Base-by-base conservation (phyloP, 345 rosid species). In the Leavenworthia alabamica region DNA sequence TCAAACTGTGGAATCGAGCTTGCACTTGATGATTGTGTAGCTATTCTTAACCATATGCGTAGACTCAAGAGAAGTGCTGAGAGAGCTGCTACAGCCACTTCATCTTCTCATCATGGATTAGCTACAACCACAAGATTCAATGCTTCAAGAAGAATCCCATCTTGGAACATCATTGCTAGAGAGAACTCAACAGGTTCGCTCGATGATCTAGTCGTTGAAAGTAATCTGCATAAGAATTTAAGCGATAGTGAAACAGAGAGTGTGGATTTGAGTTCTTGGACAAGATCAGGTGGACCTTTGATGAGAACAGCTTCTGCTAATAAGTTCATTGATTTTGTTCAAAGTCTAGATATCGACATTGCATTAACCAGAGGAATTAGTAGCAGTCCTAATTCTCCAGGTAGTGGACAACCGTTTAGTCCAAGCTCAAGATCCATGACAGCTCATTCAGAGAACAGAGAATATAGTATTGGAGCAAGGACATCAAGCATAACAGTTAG, bases 271-370 rank as follows among this genome's bases (percentile, higher is more conserved):
- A 75, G 77, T 80, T 81, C 96, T 29, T 93, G 99, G 99, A 93
- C 99, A 10, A 78, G 97, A 66, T 73, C 97, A 32, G 99, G 99
- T 20, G 99, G 97, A 22, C 99, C 99, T 6, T 73, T 93, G 73
- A 93, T 93, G 99, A 86, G 99, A 75, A 89, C 94, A 26, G 70
- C 86, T 47, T 93, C 97, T 16, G 99, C 99, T 28, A 82, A 87
- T 62, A 72, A 59, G 76, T 93, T 93, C 64, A 64, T 84, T 6
- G 94, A 87, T 44, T 93, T 81, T 49, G 86, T 93, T 41, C 94
- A 85, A 57, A 76, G 69, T 64, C 83, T 93, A 28, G 91, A 85
- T 47, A 51, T 62, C 2, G 84, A 85, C 47, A 43, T 80, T 49
- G 95, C 90, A 28, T 45, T 76, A 50, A 44, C 64, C 36, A 84